A percentile compares a stretch with the other conserved stretches of the same genome.
These are phyloP conservation scores for Yamadazyma philogaea DNA, from an alignment of 805 yeast genomes.

Conservation along the genomic window DNA sequence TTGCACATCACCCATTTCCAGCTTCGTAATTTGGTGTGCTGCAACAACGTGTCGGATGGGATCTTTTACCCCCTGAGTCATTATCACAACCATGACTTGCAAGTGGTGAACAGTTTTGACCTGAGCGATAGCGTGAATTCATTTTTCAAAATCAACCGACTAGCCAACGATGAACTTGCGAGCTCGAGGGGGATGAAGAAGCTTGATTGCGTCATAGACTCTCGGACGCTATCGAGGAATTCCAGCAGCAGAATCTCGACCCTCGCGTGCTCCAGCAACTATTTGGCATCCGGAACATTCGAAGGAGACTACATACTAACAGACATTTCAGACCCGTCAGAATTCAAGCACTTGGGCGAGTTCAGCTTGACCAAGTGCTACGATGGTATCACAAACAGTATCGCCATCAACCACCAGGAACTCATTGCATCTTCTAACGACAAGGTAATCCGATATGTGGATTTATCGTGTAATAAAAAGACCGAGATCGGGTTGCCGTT, in stretches of 20 bases:
- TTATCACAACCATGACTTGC: conserved; percentile 27
- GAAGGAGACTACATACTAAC: conserved; percentile 48
- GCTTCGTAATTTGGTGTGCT: conserved; percentile 49
- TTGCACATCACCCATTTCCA: conserved; percentile 58
- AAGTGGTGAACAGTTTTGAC: conserved; percentile 23
- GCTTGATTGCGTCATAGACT: conserved; percentile 39
- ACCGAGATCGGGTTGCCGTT: conserved; percentile 31
- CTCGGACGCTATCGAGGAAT: conserved; percentile 25
- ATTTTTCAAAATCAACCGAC: conserved; percentile 35
- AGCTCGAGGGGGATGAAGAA: conserved; percentile 21
- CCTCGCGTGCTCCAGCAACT: conserved; percentile 39
- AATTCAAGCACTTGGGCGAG: conserved; percentile 26
- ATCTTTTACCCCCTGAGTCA: conserved; percentile 40
- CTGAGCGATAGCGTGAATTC: conserved; percentile 27
- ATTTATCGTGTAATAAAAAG: conserved; percentile 23
- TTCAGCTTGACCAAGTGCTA: conserved; percentile 37
- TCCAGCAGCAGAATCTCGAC: conserved; percentile 47
- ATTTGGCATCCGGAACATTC: conserved; percentile 52
- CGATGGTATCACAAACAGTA: conserved; percentile 54
- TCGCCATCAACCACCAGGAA: conserved; percentile 26
- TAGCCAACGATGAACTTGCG: conserved; percentile 26
- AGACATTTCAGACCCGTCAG: conserved; percentile 26
- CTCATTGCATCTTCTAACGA: conserved; percentile 53
- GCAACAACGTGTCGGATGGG: conserved; percentile 30
- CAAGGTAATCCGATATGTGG: conserved; percentile 38